Base-by-base conservation (phyloP, 2,329 filamentous ascomycete species). In the Penicillium italicum region DNA sequence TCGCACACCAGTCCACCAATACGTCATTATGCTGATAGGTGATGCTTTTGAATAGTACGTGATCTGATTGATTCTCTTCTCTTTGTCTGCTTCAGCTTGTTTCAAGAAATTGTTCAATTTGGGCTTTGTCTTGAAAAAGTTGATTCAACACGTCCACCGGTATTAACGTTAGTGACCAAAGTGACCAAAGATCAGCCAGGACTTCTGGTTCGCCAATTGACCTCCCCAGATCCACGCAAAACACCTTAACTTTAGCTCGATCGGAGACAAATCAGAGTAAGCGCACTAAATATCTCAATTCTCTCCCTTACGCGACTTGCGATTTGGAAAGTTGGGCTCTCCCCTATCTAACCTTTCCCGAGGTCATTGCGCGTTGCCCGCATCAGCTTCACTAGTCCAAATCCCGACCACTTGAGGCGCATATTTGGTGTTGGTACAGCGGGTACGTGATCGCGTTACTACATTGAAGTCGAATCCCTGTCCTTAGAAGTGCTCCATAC, bases 171-270 rank as follows among this genome's bases (percentile, higher is more conserved):
- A 47, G 57, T 62, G 57, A n/a, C 14, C 37, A 18, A 62, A 62
- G 53, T 50, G 53, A 52, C 56, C 58, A 63, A 60, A 55, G 56
- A 56, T 59, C 57, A 53, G 43, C 50, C 56, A 28, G 64, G 60
- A 64, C 62, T 60, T 71, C 64, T 73, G 70, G 71, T 74, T 73
- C 71, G 71, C 67, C 71, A 72, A 73, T 74, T 72, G 67, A 62
- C 57, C 62, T 63, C 60, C 64, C 61, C 60, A 56, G 63, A 59
- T 61, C 59, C 59, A 65, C 63, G 30, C 22, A 43, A 41, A 54
- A 40, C 20, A 57, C 41, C 40, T 38, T 53, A 38, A 49, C 41
- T 55, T 46, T 45, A 43, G 56, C 55, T 59, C 54, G 59, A 63
- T 58, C 53, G 46, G 46, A 59, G 53, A 46, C 62, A 56, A 64